Evolutionary conservation across 2,329 filamentous ascomycete genomes (phyloP).

Genomic region (Cercospora beticola): DNA sequence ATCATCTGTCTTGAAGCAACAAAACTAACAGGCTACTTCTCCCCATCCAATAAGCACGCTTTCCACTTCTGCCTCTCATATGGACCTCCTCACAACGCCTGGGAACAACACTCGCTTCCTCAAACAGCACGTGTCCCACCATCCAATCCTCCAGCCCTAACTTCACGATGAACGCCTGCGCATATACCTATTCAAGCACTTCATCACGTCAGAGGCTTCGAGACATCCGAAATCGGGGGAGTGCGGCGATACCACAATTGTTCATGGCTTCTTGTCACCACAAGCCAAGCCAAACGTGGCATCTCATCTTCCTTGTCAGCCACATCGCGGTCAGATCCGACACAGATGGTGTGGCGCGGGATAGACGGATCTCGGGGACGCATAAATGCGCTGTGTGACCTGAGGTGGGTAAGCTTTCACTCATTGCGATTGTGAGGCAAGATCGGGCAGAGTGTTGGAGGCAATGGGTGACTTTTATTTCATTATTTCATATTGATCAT

Average conservation of each 20-base stretch:
- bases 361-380: too few relatives aligned
- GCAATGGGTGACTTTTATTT: background rate
- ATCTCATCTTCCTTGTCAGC: background rate
- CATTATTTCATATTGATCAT: background rate
- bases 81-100: background rate
- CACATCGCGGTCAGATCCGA: background rate
- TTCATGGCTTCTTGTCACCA: background rate
- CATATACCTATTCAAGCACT: background rate
- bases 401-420: background rate
- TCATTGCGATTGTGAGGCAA: background rate
- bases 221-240: background rate
- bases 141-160: background rate
- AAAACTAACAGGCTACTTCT: background rate
- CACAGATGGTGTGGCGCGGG: background rate
- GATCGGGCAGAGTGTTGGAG: background rate
- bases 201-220: slow-evolving; percentile 4
- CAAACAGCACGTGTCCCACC: background rate
- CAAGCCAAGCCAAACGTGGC: background rate
- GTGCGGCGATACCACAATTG: background rate
- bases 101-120: background rate
- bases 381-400: background rate
- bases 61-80: background rate
- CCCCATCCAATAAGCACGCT: background rate
- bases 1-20: too few relatives aligned
- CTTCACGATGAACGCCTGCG: background rate